These are phyloP conservation scores for Amborella trichopoda DNA, from an alignment of 164 flowering plant species.

Conservation along the genomic window DNA sequence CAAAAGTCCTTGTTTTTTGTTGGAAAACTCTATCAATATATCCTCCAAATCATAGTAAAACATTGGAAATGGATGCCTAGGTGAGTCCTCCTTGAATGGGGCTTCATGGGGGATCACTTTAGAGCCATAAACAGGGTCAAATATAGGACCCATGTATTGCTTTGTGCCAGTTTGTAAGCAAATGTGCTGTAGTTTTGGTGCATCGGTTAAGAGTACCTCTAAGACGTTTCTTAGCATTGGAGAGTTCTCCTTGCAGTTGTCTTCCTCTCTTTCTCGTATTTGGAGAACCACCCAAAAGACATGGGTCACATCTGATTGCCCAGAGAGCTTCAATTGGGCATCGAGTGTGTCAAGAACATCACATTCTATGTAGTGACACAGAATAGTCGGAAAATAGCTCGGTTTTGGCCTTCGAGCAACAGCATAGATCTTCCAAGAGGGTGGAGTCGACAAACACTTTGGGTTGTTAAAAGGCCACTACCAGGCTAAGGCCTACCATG, in stretches of 20 bases:
- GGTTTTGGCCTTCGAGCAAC: conserved; percentile 21
- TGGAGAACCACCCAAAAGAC: conserved; percentile 29
- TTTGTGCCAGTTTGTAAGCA: conserved; percentile 33
- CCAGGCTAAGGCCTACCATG: conserved; percentile 27
- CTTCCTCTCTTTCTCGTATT: conserved; percentile 8
- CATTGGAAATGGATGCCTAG: conserved; percentile 19
- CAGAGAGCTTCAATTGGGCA: conserved; percentile 12
- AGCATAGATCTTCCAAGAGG: conserved; percentile 34
- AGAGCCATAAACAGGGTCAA: conserved; percentile 1
- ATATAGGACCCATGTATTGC: conserved; percentile 31
- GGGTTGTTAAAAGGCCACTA: conserved; percentile 21
- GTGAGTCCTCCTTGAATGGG: conserved; percentile 14
- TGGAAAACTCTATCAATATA: conserved; percentile 7
- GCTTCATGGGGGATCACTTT: conserved; percentile 7
- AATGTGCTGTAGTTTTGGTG: conserved; percentile 18
- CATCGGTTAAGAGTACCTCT: conserved; percentile 10
- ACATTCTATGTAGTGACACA: conserved; percentile 15
- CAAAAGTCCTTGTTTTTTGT: too few relatives aligned
- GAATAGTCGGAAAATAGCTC: conserved; percentile 21
- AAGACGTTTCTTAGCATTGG: conserved; percentile 24
- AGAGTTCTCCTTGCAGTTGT: conserved; percentile 10
- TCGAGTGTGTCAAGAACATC: conserved; percentile 13
- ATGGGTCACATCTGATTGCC: conserved; percentile 19
- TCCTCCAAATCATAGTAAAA: conserved; percentile 27
- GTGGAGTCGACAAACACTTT: conserved; percentile 14